phyloP scores from a whole-genome alignment of 306 rosid species.

The Cicer judaicum region DNA sequence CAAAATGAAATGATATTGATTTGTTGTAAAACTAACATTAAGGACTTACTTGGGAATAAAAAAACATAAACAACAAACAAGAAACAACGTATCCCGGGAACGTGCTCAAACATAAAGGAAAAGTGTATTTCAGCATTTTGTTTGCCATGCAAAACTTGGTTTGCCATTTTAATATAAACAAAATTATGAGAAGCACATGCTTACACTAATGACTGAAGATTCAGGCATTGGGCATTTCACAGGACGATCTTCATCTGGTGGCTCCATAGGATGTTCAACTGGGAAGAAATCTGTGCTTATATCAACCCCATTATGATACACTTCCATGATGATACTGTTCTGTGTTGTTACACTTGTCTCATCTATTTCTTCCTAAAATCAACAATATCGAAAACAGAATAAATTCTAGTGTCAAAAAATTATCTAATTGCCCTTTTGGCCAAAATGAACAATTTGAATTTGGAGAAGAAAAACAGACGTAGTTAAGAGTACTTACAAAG shows the following conservation, averaged over 20 bases:
- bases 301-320: slow-evolving; percentile 54
- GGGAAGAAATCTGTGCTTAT: slow-evolving; percentile 78
- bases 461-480: slow-evolving; percentile 24
- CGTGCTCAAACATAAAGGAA: too few species aligned
- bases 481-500: slow-evolving; percentile 51
- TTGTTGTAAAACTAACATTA: too few species aligned
- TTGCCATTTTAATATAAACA: slow-evolving; percentile 8
- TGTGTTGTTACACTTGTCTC: slow-evolving; percentile 44
- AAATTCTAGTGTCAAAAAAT: background rate
- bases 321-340: slow-evolving; percentile 51
- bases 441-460: slow-evolving; percentile 1
- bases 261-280: slow-evolving; percentile 91
- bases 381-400: background rate
- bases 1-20: too few species aligned
- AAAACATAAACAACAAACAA: too few species aligned
- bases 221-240: slow-evolving; percentile 93
- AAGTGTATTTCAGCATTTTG: background rate
- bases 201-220: slow-evolving; percentile 77
- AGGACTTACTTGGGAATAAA: too few species aligned
- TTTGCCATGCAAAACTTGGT: slow-evolving; percentile 38
- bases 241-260: slow-evolving; percentile 90
- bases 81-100: too few species aligned
- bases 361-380: slow-evolving; percentile 54
- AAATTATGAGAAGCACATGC: slow-evolving; percentile 31
- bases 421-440: slow-evolving; percentile 33